phyloP scores from a whole-genome alignment of 2,329 filamentous ascomycete species.

The Paecilomyces niveus region DNA sequence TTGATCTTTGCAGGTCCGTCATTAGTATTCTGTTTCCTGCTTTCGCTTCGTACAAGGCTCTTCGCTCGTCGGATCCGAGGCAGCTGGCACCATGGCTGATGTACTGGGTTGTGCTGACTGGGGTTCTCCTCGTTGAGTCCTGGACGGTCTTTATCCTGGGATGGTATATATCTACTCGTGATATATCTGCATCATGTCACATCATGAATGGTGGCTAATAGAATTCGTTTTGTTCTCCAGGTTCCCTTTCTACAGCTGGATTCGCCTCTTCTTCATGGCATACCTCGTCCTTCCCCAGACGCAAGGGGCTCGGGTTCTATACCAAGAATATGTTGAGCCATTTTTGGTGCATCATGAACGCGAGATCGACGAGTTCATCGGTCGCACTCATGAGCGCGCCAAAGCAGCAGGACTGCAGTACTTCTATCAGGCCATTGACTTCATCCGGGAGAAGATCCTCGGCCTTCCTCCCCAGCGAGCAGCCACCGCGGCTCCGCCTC shows the following conservation, averaged over 20 bases:
- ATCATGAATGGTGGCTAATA: constrained; percentile 1
- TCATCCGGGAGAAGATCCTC: constrained; percentile 69
- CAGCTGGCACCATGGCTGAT: constrained; percentile 96
- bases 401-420: constrained; percentile 71
- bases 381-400: constrained; percentile 68
- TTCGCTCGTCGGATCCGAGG: constrained; percentile 83
- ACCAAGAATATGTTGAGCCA: constrained; percentile 77
- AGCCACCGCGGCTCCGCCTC: constrained; percentile 39
- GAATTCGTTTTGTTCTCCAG: constrained; percentile 29
- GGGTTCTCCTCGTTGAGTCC: constrained; percentile 73
- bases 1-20: constrained; percentile 55
- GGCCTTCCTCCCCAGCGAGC: constrained; percentile 60
- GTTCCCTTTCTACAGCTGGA: constrained; percentile 90
- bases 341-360: constrained; percentile 81
- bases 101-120: constrained; percentile 94
- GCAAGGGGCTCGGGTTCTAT: constrained; percentile 83
- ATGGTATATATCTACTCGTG: constrained; percentile 49
- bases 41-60: constrained; percentile 95
- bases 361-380: constrained; percentile 86
- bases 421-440: constrained; percentile 62
- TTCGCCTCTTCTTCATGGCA: constrained; percentile 77
- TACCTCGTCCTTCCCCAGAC: constrained; percentile 97
- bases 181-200: too few species aligned
- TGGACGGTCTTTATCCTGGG: constrained; percentile 80
- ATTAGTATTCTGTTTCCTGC: constrained; percentile 89